A percentile compares a stretch with the other conserved stretches of the same genome.
Conservation (phyloP, 116 monocot genomes). For the Iris pallida region DNA sequence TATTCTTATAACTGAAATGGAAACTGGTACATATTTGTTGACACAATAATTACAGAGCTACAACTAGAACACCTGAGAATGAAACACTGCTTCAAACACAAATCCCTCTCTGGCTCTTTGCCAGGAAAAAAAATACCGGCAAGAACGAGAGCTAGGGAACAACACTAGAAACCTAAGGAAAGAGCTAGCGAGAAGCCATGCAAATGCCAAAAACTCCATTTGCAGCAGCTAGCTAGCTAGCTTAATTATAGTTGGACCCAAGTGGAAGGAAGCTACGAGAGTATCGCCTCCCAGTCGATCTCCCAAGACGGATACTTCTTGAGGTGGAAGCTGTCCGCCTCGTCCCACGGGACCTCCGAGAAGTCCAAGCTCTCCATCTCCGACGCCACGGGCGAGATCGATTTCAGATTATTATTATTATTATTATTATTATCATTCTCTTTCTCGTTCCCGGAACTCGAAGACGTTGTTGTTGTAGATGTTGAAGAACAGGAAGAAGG, state of each 20-base stretch:
- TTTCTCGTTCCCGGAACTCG: slow-evolving; percentile 4
- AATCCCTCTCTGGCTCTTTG: no score
- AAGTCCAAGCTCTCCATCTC: slow-evolving; percentile 59
- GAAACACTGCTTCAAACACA: no score
- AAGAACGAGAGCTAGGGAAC: no score
- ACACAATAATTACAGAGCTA: no score
- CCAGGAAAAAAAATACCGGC: no score
- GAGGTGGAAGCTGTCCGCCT: slow-evolving; percentile 36
- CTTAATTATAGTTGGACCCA: no score
- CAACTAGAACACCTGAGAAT: no score
- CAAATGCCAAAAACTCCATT: slow-evolving; percentile 4
- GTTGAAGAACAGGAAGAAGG: slow-evolving; percentile 29
- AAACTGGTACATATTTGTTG: no score
- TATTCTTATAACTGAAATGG: no score
- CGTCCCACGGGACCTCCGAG: slow-evolving; percentile 44
- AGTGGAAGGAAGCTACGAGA: slow-evolving; percentile 21
- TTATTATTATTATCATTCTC: no score
- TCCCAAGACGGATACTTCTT: slow-evolving; percentile 58
- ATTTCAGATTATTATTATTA: neutral
- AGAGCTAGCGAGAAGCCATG: neutral
- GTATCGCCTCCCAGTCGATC: slow-evolving; percentile 79
- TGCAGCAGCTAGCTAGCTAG: neutral
- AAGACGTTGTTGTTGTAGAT: slow-evolving; percentile 15
- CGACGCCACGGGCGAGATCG: slow-evolving; percentile 22
- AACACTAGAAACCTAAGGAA: no score